A percentile compares a stretch with the other conserved stretches of the same genome.
Conservation (phyloP, 768 basidiomycete species). For the Polyporus arcularius region DNA sequence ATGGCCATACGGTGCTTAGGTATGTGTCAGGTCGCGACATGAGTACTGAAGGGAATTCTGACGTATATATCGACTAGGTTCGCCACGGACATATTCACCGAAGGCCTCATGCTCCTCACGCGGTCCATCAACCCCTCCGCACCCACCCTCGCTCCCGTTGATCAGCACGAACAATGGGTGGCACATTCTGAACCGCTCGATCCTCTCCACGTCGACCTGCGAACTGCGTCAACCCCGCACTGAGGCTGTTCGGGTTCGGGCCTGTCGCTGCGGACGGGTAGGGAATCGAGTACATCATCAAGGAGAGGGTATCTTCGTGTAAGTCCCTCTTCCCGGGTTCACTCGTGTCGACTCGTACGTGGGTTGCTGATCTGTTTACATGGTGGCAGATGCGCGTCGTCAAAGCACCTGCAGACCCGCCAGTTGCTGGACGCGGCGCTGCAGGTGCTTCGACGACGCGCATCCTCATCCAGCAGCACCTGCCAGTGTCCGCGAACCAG, state of each 20-base stretch:
- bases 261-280: constrained; percentile 94
- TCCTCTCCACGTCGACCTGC: constrained; percentile 75
- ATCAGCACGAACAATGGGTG: constrained; percentile 93
- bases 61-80: constrained; percentile 43
- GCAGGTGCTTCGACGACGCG: constrained; percentile 74
- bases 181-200: constrained; percentile 76
- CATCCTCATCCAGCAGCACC: constrained; percentile 76
- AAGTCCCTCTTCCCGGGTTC: constrained; percentile 26
- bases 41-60: background rate
- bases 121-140: constrained; percentile 95
- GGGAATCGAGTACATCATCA: constrained; percentile 98
- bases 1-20: constrained; percentile 94
- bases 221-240: constrained; percentile 95
- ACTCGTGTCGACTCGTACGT: background rate
- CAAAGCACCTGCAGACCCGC: constrained; percentile 93
- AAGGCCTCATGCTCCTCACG: constrained; percentile 97
- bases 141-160: constrained; percentile 78
- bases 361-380: background rate
- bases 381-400: constrained; percentile 72
- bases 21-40: constrained; percentile 27
- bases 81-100: constrained; percentile 94
- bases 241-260: constrained; percentile 92
- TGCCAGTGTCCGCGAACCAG: constrained; percentile 71
- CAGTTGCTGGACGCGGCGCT: constrained; percentile 86
- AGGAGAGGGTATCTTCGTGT: constrained; percentile 92